phyloP scores from a whole-genome alignment of 2,329 filamentous ascomycete species.

The Pyrenophora seminiperda region DNA sequence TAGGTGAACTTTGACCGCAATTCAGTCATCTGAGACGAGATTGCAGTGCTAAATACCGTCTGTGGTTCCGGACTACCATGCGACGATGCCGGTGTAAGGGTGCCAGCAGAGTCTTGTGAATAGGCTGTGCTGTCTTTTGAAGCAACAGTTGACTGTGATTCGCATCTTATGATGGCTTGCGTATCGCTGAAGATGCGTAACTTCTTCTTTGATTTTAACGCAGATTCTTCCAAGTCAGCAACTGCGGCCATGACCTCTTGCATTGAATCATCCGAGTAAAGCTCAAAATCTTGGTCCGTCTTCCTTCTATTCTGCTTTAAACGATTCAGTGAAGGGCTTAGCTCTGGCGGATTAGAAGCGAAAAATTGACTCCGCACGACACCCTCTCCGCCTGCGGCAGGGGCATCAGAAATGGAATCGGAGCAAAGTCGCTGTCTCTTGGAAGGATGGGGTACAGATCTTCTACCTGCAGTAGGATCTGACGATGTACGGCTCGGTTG shows the following conservation, averaged over 20 bases:
- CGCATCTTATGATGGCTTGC: conserved; percentile 21
- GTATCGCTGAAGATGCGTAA: conserved; percentile 41
- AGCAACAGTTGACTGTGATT: conserved; percentile 37
- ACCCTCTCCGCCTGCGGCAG: conserved; percentile 32
- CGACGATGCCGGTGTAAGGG: conserved; percentile 41
- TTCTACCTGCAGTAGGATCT: conserved; percentile 45
- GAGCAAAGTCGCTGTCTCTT: conserved; percentile 55
- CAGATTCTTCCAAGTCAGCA: conserved; percentile 40
- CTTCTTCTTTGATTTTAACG: conserved; percentile 41
- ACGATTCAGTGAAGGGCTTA: conserved; percentile 50
- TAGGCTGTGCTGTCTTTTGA: conserved; percentile 29
- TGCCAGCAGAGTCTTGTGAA: conserved; percentile 36
- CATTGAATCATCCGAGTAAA: conserved; percentile 57
- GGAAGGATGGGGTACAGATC: conserved; percentile 51
- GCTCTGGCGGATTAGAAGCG: conserved; percentile 39
- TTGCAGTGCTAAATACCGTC: conserved; percentile 29
- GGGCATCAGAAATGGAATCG: conserved; percentile 41
- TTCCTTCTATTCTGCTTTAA: conserved; percentile 38
- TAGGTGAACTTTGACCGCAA: conserved; percentile 42
- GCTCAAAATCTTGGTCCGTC: conserved; percentile 49
- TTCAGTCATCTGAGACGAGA: conserved; percentile 37
- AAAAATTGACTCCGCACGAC: conserved; percentile 55
- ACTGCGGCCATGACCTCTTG: conserved; percentile 50
- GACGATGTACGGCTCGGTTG: conserved; percentile 50
- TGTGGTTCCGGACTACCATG: conserved; percentile 36